Base-by-base conservation (phyloP, 1,284 basidiomycete genomes). In the Ceratobasidium sp. region DNA sequence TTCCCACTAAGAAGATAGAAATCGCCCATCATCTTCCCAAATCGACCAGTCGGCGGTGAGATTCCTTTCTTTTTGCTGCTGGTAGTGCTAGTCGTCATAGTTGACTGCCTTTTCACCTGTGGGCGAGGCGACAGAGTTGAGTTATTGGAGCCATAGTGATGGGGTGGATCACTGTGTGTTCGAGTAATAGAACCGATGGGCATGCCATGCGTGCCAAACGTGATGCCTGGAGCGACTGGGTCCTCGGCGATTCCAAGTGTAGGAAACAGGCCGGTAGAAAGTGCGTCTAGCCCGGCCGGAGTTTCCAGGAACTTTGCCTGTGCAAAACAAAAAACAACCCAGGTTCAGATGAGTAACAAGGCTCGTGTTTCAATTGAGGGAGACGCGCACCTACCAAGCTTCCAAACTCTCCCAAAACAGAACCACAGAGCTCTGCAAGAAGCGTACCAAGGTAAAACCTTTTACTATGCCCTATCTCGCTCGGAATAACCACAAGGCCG, bases 11-110 rank as follows among this genome's bases (percentile, higher is more conserved):
- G 86, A 33, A 97, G 85, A 84, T 94, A 96, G 81, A 97, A 89
- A 84, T 97, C 96, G 0, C 91, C 96, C n/a, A 95, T 88, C 20
- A 96, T 88, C 85, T 97, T 98, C 84, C 91, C 93, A 61, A 97
- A 87, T 77, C 96, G 86, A 44, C 91, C 94, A 83, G 92, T 92
- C 6, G 92, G 91, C 4, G 91, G 92, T 23, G 90, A 54, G 12
- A 76, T 57, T 17, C 59, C 68, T 13, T 56, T 62, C 42, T 76
- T 75, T 61, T 80, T 80, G 38, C 38, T 42, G 28, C 28, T 50
- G 40, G 50, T 56, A 17, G 67, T 23, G 9, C 40, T 56, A 15
- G 67, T 44, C 7, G 50, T 62, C 12, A 78, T 73, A 20, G 74
- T 79, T 26, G 74, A 79, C 59, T 64, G 56, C 20, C 71, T 64